Evolutionary conservation across 2,329 filamentous ascomycete species (phyloP).

Genomic region (Zarea fungicola): DNA sequence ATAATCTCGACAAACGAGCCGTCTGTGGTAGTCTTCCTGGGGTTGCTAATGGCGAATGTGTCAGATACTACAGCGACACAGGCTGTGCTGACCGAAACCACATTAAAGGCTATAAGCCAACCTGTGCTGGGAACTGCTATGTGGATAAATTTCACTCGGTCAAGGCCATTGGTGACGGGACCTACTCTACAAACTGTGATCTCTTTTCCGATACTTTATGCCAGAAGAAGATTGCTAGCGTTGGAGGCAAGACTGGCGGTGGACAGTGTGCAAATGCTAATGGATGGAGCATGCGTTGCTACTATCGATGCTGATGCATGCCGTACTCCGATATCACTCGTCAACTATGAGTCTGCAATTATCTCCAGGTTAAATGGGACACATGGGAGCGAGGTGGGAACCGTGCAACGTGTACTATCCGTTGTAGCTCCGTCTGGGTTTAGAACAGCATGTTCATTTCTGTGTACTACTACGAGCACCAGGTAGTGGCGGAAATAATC

Average conservation of each 20-base stretch:
- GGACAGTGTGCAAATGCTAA: neutral
- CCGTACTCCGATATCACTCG: too few species aligned
- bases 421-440: too few species aligned
- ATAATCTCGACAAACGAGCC: conserved; percentile 3
- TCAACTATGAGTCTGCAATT: too few species aligned
- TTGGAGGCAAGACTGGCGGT: conserved; percentile 5
- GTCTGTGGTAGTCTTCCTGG: neutral
- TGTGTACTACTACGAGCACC: too few species aligned
- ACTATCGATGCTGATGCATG: conserved; percentile 14
- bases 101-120: conserved; percentile 14
- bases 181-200: conserved; percentile 14
- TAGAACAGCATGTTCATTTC: too few species aligned
- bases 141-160: conserved; percentile 10
- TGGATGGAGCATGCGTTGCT: conserved; percentile 14
- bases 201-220: conserved; percentile 10
- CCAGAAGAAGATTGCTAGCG: conserved; percentile 3
- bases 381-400: too few species aligned
- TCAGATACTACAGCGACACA: conserved; percentile 8
- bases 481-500: too few species aligned
- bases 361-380: too few species aligned
- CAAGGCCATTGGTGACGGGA: conserved; percentile 10
- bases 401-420: too few species aligned
- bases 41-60: conserved; percentile 12
- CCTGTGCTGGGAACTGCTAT: conserved; percentile 14
- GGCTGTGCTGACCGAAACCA: conserved; percentile 9